phyloP scores from a whole-genome alignment of 805 yeast genomes.

The Teunomyces gatunensis region DNA sequence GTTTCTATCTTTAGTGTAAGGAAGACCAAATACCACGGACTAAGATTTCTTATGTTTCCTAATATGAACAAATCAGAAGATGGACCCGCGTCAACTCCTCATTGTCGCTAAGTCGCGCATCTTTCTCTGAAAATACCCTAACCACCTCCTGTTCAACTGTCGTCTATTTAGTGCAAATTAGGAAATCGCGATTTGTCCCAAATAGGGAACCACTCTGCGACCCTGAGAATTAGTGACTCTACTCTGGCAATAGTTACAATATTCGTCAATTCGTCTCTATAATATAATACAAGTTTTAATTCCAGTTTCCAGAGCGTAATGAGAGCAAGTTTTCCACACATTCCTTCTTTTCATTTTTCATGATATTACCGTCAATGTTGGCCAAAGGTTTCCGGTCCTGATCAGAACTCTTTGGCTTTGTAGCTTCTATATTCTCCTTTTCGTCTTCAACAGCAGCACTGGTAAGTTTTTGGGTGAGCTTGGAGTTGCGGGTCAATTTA shows the following conservation, averaged over 20 bases:
- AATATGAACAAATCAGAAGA: neutral
- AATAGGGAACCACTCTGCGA: slow-evolving; percentile 1
- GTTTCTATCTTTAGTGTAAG: no score
- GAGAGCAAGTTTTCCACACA: slow-evolving; percentile 39
- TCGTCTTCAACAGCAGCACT: slow-evolving; percentile 19
- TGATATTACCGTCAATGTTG: slow-evolving; percentile 18
- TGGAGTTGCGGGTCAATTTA: slow-evolving; percentile 31
- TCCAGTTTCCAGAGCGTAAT: slow-evolving; percentile 36
- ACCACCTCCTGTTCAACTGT: neutral
- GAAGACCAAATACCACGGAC: no score
- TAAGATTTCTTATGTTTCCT: neutral
- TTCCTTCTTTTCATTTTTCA: slow-evolving; percentile 9
- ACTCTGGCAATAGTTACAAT: neutral
- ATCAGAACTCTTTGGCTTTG: slow-evolving; percentile 6
- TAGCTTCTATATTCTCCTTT: slow-evolving; percentile 19
- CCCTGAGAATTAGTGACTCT: neutral
- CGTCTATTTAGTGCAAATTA: neutral
- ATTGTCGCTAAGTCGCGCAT: neutral
- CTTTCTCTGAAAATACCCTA: neutral
- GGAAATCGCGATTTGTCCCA: slow-evolving; percentile 1
- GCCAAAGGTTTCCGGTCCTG: slow-evolving; percentile 22
- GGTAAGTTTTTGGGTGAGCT: slow-evolving; percentile 26
- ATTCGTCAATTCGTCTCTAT: slow-evolving; percentile 1
- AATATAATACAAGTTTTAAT: slow-evolving; percentile 2
- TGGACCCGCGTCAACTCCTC: neutral